A percentile compares a stretch with the other conserved stretches of the same genome.
phyloP scores from a whole-genome alignment of 352 stramenopile genomes.

The Phytophthora foliorum region DNA sequence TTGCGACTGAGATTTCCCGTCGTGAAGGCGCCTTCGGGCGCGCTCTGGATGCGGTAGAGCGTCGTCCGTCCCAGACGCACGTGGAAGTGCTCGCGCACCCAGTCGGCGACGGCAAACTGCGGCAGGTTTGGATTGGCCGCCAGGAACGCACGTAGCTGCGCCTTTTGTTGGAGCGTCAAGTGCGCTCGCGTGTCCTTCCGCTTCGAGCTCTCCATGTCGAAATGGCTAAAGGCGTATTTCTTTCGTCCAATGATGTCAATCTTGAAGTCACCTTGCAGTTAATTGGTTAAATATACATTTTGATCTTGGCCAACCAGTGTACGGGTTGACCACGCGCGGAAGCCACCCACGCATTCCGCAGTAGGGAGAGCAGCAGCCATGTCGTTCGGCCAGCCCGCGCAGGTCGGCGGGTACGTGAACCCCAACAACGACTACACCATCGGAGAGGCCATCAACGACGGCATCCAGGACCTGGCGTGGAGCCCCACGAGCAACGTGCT shows the following conservation, averaged over 20 bases:
- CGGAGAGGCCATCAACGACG: slow-evolving; percentile 67
- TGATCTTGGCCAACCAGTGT: slow-evolving; percentile 9
- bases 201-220: slow-evolving; percentile 11
- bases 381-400: slow-evolving; percentile 61
- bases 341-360: slow-evolving; percentile 27
- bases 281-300: too few relatives aligned
- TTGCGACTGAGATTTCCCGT: slow-evolving; percentile 38
- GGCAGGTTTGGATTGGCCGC: slow-evolving; percentile 39
- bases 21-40: slow-evolving; percentile 41
- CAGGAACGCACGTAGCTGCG: slow-evolving; percentile 41
- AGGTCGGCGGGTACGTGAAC: slow-evolving; percentile 67
- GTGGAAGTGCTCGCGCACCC: slow-evolving; percentile 46
- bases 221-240: neutral
- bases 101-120: slow-evolving; percentile 40
- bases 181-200: slow-evolving; percentile 32
- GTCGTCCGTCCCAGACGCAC: slow-evolving; percentile 45
- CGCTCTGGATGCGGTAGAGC: slow-evolving; percentile 55
- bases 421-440: slow-evolving; percentile 86
- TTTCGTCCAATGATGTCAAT: too few relatives aligned
- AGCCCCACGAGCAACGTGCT: slow-evolving; percentile 80
- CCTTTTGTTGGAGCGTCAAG: slow-evolving; percentile 54
- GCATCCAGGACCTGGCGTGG: slow-evolving; percentile 83
- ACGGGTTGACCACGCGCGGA: neutral
- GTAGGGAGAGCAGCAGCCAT: slow-evolving; percentile 24
- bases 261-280: too few relatives aligned